Evolutionary conservation across 345 rosid species (phyloP).

Genomic region (Cardamine occulta): DNA sequence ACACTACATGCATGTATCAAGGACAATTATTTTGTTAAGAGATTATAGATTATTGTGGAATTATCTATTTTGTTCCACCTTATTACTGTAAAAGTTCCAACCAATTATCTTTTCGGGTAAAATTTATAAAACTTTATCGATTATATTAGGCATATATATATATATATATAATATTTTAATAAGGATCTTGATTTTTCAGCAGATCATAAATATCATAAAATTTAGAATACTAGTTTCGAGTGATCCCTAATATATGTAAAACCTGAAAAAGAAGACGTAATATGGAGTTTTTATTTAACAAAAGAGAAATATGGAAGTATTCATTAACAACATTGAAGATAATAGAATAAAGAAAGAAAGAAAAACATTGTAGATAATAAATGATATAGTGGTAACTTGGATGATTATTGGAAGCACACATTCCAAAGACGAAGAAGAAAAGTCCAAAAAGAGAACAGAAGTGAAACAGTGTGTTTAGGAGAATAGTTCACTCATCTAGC

Average conservation of each 20-base stretch:
- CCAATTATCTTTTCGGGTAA: not conserved
- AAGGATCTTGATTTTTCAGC: not conserved
- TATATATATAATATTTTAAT: not conserved
- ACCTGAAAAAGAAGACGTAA: slow-evolving; percentile 10
- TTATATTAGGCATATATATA: not conserved
- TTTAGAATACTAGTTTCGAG: not conserved
- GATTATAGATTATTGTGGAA: not conserved
- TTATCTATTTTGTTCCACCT: not conserved
- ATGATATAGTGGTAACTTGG: slow-evolving; percentile 31
- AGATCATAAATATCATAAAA: not conserved
- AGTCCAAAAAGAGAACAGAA: slow-evolving; percentile 56
- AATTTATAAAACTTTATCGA: not conserved
- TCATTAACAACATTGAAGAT: slow-evolving; percentile 1
- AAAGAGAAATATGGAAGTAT: not conserved
- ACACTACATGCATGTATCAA: not conserved
- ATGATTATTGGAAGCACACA: slow-evolving; percentile 54
- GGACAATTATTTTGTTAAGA: not conserved
- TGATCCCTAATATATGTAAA: not conserved
- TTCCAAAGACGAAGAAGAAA: slow-evolving; percentile 58
- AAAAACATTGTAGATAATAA: slow-evolving; percentile 1
- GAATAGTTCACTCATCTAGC: slow-evolving; percentile 38
- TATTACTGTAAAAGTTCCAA: not conserved
- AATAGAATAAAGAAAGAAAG: not conserved
- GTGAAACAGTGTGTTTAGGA: slow-evolving; percentile 48
- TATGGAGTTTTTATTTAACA: slow-evolving; percentile 5